Percentiles rank a stretch among this genome's conserved stretches.
Conservation (phyloP, 495 filamentous ascomycete genomes). For the Thermochaetoides thermophila region DNA sequence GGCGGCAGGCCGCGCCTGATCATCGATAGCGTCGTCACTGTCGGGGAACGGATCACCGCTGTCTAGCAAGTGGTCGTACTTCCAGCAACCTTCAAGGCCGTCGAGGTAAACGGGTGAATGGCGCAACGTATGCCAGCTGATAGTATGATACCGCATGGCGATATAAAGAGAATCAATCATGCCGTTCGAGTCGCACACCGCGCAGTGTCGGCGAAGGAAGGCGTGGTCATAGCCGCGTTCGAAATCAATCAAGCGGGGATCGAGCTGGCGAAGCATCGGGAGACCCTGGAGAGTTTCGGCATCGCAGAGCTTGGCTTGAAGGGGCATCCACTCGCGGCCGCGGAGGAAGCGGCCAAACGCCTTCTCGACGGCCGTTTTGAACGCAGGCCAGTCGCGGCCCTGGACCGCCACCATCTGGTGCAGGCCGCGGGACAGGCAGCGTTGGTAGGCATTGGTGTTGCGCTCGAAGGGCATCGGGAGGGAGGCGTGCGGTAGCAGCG, state of each 20-base stretch:
- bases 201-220: conserved; percentile 34
- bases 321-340: conserved; percentile 36
- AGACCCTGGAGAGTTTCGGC: conserved; percentile 37
- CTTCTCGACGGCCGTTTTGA: conserved; percentile 29
- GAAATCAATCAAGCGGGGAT: conserved; percentile 19
- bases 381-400: conserved; percentile 32
- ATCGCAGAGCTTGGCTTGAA: conserved; percentile 41
- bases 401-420: conserved; percentile 37
- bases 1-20: conserved; percentile 29
- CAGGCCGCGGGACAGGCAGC: conserved; percentile 40
- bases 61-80: conserved; percentile 33
- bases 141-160: conserved; percentile 33
- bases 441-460: conserved; percentile 42
- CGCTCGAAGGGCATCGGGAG: conserved; percentile 44
- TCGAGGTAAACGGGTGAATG: conserved; percentile 30
- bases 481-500: conserved; percentile 33
- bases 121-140: conserved; percentile 32
- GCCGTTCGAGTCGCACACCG: conserved; percentile 33
- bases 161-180: conserved; percentile 42
- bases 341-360: conserved; percentile 34
- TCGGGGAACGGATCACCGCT: conserved; percentile 22
- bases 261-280: conserved; percentile 39
- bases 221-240: conserved; percentile 27
- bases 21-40: conserved; percentile 18
- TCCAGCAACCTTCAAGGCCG: conserved; percentile 37